Base-by-base conservation (phyloP, 2,329 filamentous ascomycete species). In the Penicillium thymicola region DNA sequence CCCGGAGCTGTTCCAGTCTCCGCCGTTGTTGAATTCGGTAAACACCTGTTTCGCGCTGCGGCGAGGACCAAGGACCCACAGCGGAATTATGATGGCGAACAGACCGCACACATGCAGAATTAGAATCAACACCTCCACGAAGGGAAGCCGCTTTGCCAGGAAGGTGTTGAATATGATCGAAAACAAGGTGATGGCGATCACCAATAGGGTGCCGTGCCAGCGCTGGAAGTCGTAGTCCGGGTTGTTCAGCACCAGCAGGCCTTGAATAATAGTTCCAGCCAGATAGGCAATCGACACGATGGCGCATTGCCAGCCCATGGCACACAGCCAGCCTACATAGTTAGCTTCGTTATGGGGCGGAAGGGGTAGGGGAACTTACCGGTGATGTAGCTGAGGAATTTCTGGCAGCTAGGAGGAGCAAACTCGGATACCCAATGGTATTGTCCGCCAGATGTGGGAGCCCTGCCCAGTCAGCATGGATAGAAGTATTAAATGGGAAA, bases 391-490 rank as follows among this genome's bases (percentile, higher is more conserved):
- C 70, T 73, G 36, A 75, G 58, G 36, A 72, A 69, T 37, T 66
- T 70, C 57, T 74, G 71, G 37, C 55, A 67, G 10, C 58, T 62
- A n/a, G 61, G 62, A 8, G 72, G 72, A 21, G 72, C 69, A 53
- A 73, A 73, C 54, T 74, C 42, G 5, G 42, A 44, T 18, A 21
- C 21, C 21, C 21, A 21, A 21, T 21, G 21, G 21, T 21, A 21
- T 21, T 21, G 21, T 21, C 21, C 70, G 36, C 73, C 73, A 27
- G 69, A 67, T 1, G 74, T 74, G 10, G 75, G 75, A n/a, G 72
- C 68, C 73, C 68, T 71, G 14, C 16, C 11, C 3, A 25, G 11
- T 30, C 18, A 42, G 46, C 18, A 49, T 21, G 11, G 10, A 16
- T 14, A 16, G 4, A 21, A 27, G 16, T 0, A 21, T 4, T 38